Base-by-base conservation (phyloP, 192 early-diverging fungal genomes). In the Coemansia sp. region DNA sequence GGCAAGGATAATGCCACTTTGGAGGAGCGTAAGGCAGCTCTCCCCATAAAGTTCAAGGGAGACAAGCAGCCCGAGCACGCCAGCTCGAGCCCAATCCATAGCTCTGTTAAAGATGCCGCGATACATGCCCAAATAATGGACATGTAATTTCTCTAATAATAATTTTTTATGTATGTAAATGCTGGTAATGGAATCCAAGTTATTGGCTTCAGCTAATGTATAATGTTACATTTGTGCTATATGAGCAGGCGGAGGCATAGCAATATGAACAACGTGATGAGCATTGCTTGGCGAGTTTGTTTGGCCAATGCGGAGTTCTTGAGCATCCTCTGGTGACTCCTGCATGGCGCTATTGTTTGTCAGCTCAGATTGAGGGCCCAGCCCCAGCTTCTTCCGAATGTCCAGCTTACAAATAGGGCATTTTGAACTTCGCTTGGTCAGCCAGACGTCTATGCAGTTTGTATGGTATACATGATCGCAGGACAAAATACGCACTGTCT, bases 401-500 rank as follows among this genome's bases (percentile, higher is more conserved):
- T 78, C 69, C 7, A 50, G 30, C 36, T 78, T 78, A 36, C 75
- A 78, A 38, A 71, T 72, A 5, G 75, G 75, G 30, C 75, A 78
- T 10, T 61, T 42, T 1, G 66, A 44, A 38, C 65, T 69, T 8
- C 69, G 61, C 57, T 65, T 30, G 10, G 60, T 72, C 3, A 78
- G 58, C 75, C 75, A 80, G 35, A 59, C 74, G 51, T 88, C 88
- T 36, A 89, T 72, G 56, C 88, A 89, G 8, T 71, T 71, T 10
- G 52, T 53, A 59, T 89, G 88, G 59, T 81, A 89, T 23, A 66
- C 66, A 54, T 89, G 88, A 8, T 55, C 60, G 51, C 88, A 89
- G 20, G 74, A 43, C 7, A 89, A 76, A 15, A 80, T 74, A 7
- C 88, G 80, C 23, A 85, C 65, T n/a, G 53, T 26, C 31, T 85